These are phyloP conservation scores for Penicillium carneum DNA, from an alignment of 2,329 filamentous ascomycete genomes.

Conservation along the genomic window DNA sequence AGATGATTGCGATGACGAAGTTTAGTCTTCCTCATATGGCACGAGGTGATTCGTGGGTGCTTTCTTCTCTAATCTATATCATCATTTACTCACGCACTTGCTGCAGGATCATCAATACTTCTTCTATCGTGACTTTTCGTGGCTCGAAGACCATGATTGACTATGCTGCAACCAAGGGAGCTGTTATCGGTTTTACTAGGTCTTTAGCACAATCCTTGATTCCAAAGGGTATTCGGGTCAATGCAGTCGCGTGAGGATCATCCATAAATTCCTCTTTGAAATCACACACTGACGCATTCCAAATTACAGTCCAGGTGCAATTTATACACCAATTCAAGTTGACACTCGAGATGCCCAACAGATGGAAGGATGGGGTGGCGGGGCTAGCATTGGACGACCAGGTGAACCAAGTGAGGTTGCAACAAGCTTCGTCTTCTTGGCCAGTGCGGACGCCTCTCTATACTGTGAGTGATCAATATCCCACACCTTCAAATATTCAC, in stretches of 20 bases:
- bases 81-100: not conserved
- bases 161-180: constrained; percentile 66
- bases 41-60: constrained; percentile 55
- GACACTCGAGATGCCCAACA: constrained; percentile 45
- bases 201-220: constrained; percentile 61
- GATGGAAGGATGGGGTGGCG: constrained; percentile 46
- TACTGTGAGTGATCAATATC: constrained; percentile 41
- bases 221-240: constrained; percentile 65
- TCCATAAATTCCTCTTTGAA: not conserved
- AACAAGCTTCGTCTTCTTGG: constrained; percentile 51
- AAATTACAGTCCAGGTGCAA: constrained; percentile 40
- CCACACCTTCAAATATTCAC: not conserved
- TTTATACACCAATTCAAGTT: constrained; percentile 48
- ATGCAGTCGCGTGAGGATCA: constrained; percentile 50
- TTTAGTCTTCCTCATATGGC: constrained; percentile 64
- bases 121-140: constrained; percentile 63
- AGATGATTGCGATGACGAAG: constrained; percentile 68
- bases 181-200: constrained; percentile 64
- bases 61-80: not conserved
- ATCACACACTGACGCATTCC: not conserved
- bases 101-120: constrained; percentile 63
- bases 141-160: constrained; percentile 61
- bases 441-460: constrained; percentile 45
- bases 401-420: constrained; percentile 52
- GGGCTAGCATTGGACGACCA: constrained; percentile 43